phyloP scores from a whole-genome alignment of 257 asterid genomes.

The Fraxinus quadrangulata region DNA sequence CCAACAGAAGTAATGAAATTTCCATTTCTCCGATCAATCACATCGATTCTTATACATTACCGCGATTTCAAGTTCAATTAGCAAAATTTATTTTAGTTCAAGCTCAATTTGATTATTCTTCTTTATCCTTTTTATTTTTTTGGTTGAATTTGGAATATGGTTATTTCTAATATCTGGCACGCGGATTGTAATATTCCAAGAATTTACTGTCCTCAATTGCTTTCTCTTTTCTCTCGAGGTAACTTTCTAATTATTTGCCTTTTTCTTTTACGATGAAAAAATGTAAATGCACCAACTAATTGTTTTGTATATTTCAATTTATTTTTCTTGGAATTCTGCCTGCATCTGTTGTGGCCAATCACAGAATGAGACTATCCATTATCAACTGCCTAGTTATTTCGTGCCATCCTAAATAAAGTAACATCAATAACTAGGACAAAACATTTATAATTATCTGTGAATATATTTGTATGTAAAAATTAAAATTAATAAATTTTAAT shows the following conservation, averaged over 20 bases:
- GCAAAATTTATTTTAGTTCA: no score
- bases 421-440: neutral
- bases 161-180: neutral
- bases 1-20: no score
- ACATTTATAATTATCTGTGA: no score
- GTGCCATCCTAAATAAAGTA: neutral
- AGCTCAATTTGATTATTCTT: no score
- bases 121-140: no score
- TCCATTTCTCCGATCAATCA: no score
- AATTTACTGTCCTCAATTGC: slow-evolving; percentile 10
- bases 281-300: slow-evolving; percentile 26
- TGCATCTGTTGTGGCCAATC: slow-evolving; percentile 33
- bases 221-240: slow-evolving; percentile 24
- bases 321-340: neutral
- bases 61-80: no score
- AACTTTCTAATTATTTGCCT: slow-evolving; percentile 22
- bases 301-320: slow-evolving; percentile 8
- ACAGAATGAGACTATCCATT: neutral
- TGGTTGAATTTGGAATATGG: no score
- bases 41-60: no score
- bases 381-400: neutral
- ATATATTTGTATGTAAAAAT: no score
- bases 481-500: no score
- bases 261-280: slow-evolving; percentile 26
- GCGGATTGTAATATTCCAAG: neutral